Percentiles rank a stretch among this genome's conserved stretches.
Evolutionary conservation across 225 moss, liverwort and hornwort species (phyloP).

Genomic region (Thuidium tamariscinum): DNA sequence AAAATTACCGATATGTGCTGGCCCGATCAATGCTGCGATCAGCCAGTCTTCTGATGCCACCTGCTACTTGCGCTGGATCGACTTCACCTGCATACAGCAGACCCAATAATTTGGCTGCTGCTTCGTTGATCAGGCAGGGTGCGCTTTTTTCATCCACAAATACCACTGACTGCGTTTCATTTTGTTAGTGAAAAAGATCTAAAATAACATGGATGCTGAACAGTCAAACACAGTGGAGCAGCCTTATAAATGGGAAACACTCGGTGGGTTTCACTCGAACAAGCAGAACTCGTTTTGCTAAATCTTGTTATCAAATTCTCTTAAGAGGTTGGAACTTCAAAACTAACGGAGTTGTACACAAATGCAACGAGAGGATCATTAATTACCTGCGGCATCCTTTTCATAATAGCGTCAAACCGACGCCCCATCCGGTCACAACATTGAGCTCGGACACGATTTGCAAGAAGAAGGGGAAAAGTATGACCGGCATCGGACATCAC

Average conservation of each 20-base stretch:
- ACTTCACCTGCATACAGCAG: conserved; percentile 65
- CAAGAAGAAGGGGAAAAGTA: conserved; percentile 71
- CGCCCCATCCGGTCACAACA: conserved; percentile 93
- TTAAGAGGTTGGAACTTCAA: neutral
- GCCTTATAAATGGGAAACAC: neutral
- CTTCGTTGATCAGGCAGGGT: conserved; percentile 77
- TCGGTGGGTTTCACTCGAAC: neutral
- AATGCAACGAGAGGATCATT: neutral
- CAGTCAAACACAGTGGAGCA: neutral
- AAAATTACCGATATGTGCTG: conserved; percentile 35
- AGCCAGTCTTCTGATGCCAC: conserved; percentile 63
- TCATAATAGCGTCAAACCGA: conserved; percentile 67
- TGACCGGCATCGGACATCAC: conserved; percentile 77
- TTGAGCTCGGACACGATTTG: conserved; percentile 67
- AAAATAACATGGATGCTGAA: neutral
- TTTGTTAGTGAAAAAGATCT: neutral
- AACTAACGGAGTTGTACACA: neutral
- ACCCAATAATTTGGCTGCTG: conserved; percentile 65
- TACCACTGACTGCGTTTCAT: conserved; percentile 40
- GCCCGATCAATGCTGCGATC: conserved; percentile 58
- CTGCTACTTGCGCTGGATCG: conserved; percentile 50
- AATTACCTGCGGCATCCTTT: conserved; percentile 57
- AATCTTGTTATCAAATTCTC: neutral
- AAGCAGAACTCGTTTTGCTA: neutral
- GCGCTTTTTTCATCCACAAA: conserved; percentile 75